Evolutionary conservation across 2,329 filamentous ascomycete species (phyloP), one percentile per base, ranked within the genome.

Genomic region (Shiraia bambusicola): DNA sequence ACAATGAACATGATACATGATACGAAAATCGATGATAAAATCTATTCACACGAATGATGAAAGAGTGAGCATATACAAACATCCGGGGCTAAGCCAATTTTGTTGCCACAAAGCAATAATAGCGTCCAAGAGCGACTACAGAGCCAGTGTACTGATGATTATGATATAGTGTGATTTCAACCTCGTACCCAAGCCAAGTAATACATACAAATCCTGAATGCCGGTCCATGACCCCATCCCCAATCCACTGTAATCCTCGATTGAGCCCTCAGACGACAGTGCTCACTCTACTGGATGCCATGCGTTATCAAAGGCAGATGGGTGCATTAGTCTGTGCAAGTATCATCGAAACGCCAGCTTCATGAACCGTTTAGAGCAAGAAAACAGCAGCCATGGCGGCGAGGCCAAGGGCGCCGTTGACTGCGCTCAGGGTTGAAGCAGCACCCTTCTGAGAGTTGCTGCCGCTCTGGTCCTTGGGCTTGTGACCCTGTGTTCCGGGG

Each of bases 361-460:
- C 58, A 42, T 55, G 47, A 58, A 44, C 56, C 48, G 44, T 65
- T 72, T 70, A 76, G 45, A 76, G 63, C 51, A 76, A 69, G 55
- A 76, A 63, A 56, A 72, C 72, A 43, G 73, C 73, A 37, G 73
- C 61, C 46, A 76, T 66, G 61, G 73, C 74, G 39, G 72, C 66
- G 34, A 76, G 54, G 52, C 70, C 70, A 39, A 73, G 69, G 47
- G 69, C 69, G 40, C 68, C 67, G 42, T 52, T 54, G 37, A 68
- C 65, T 26, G 74, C 65, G 50, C 71, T 69, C 25, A 75, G 49
- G 28, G 63, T 55, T 41, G 59, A 60, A 39, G 73, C 73, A 50
- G 68, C 69, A 39, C 63, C 61, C 38, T 59, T 61, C 50, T 59
- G 19, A 22, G 19, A n/a, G n/a, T n/a, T 54, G 50, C 30, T 37